A percentile compares a stretch with the other conserved stretches of the same genome.
Conservation (phyloP, 345 rosid genomes). For the Stellera chamaejasme region DNA sequence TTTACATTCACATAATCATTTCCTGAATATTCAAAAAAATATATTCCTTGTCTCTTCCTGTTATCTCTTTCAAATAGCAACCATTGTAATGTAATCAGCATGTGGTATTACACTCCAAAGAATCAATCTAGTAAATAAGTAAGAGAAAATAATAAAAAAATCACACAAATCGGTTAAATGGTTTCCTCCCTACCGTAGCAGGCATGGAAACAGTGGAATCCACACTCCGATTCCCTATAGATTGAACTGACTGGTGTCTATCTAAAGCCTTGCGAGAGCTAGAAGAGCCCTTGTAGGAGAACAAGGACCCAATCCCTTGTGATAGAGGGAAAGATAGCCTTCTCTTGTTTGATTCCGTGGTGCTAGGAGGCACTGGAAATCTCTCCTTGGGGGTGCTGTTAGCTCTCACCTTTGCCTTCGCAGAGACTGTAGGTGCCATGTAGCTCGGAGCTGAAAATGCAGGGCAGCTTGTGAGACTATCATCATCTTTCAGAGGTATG, state of each 20-base stretch:
- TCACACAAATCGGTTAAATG: slow-evolving; percentile 98
- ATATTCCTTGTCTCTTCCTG: slow-evolving; percentile 26
- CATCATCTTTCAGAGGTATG: slow-evolving; percentile 69
- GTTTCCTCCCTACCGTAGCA: slow-evolving; percentile 59
- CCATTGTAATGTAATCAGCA: slow-evolving; percentile 12
- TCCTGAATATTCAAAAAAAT: no score
- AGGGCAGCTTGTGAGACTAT: slow-evolving; percentile 87
- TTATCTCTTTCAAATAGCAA: slow-evolving; percentile 34
- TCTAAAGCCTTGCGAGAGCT: slow-evolving; percentile 31
- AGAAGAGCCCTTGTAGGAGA: slow-evolving; percentile 44
- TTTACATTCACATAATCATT: slow-evolving; percentile 26
- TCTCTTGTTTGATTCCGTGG: slow-evolving; percentile 44
- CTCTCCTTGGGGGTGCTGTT: slow-evolving; percentile 73
- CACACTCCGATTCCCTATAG: slow-evolving; percentile 55
- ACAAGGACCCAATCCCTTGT: slow-evolving; percentile 58
- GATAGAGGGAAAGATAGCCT: slow-evolving; percentile 61
- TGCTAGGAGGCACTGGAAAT: slow-evolving; percentile 49
- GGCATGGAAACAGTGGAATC: slow-evolving; percentile 89
- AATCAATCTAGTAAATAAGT: slow-evolving; percentile 8
- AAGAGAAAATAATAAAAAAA: slow-evolving; percentile 13
- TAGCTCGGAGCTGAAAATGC: slow-evolving; percentile 86
- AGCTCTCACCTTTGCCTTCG: slow-evolving; percentile 74
- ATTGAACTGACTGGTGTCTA: slow-evolving; percentile 36
- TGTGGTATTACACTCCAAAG: slow-evolving; percentile 34
- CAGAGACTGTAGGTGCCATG: slow-evolving; percentile 77